Conservation (phyloP, 306 rosid species). For the Oemleria cerasiformis region DNA sequence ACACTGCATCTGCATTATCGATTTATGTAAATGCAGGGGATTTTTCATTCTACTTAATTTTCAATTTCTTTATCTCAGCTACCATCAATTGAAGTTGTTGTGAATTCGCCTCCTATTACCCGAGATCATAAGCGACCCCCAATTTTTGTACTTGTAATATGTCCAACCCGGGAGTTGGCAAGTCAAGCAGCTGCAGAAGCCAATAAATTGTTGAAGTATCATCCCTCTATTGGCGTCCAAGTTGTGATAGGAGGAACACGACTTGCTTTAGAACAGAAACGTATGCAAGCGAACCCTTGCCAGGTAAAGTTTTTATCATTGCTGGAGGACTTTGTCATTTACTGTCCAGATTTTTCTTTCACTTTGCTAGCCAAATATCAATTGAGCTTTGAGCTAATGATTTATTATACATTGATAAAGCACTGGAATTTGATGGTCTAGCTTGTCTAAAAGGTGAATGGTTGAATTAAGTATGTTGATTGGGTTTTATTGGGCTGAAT, state of each 20-base stretch:
- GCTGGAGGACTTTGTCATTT: conserved; percentile 6
- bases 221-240: conserved; percentile 84
- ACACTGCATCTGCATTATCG: background rate
- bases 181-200: conserved; percentile 91
- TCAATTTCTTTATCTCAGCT: conserved; percentile 56
- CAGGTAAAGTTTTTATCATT: conserved; percentile 51
- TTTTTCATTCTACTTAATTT: conserved; percentile 23
- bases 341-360: background rate
- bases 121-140: conserved; percentile 75
- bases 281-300: conserved; percentile 88
- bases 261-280: conserved; percentile 81
- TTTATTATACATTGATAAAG: background rate
- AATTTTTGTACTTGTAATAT: conserved; percentile 78
- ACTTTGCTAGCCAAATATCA: conserved; percentile 14
- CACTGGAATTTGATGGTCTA: background rate
- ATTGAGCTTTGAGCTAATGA: conserved; percentile 14
- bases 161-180: conserved; percentile 99
- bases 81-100: conserved; percentile 88
- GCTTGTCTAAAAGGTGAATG: background rate
- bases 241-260: conserved; percentile 96
- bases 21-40: background rate
- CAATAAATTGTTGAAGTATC: conserved; percentile 69
- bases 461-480: background rate
- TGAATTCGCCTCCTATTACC: conserved; percentile 54
- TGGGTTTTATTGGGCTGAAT: background rate